Base-by-base conservation (phyloP, 116 monocot species). In the Posidonia oceanica region DNA sequence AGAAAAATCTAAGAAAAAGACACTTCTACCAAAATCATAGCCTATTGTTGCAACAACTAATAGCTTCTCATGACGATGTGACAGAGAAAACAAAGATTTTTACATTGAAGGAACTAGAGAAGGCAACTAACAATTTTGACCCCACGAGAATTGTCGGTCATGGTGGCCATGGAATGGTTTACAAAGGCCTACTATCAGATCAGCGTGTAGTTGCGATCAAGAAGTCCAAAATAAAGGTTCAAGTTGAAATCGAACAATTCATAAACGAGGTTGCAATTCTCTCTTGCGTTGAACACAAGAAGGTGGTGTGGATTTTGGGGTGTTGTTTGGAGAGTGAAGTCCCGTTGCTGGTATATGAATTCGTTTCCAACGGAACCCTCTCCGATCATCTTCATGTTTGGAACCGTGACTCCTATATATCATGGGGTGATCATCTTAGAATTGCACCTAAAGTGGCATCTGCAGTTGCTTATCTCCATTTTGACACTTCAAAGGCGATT, bases 381-480 rank as follows among this genome's bases (percentile, higher is more conserved):
- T 59, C 55, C 16, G 41, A 60, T 17, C 71, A 71, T 29, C 59
- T 71, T 1, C 39, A 60, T 14, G 11, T 8, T 29, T 14, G 41
- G 18, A 39, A 36, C 22, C 20, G 21, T 13, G 21, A 5, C 5
- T 39, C 69, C 36, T 41, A 39, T 20, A 37, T 69, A 3, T 16
- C 36, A 55, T 54, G 69, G 69, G 41, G 59, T 21, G 59, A 71
- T 60, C 71, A 75, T 39, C 16, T 80, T 16, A 66, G 80, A 14
- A 71, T 80, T 53, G 75, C 66, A 5, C 20, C 61, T 10, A 71
- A 80, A 42, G 39, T 59, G 0, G 74, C 71, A 15, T 66, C 52
- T 5, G 80, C 75, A 54, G 17, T 80, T 36, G 75, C 71, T 0
- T 80, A 75, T 38, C 53, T 80, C 7, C 75, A 80, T 52, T 67